Evolutionary conservation across 2,329 filamentous ascomycete genomes (phyloP).

Genomic region (Aspergillaceae sp.): DNA sequence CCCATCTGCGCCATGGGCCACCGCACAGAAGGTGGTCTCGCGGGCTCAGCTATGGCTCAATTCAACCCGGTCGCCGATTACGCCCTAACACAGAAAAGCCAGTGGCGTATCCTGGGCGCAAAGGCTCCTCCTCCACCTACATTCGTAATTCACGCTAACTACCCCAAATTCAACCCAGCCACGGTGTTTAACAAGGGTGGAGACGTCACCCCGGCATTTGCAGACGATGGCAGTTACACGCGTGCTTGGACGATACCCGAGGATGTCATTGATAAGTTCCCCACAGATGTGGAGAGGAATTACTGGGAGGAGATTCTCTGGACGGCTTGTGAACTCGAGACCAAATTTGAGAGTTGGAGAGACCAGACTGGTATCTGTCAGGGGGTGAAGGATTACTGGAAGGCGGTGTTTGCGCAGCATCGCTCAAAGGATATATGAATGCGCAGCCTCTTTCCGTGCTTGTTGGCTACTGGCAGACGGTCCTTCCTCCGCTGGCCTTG

Average conservation of each 20-base stretch:
- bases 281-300: constrained; percentile 27
- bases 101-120: constrained; percentile 19
- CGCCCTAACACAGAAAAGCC: constrained; percentile 15
- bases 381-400: constrained; percentile 26
- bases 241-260: constrained; percentile 25
- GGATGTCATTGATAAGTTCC: constrained; percentile 21
- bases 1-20: constrained; percentile 28
- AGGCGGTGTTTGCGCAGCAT: constrained; percentile 21
- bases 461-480: not conserved
- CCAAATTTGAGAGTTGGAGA: constrained; percentile 24
- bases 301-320: constrained; percentile 34
- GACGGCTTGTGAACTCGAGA: constrained; percentile 31
- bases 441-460: not conserved
- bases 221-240: constrained; percentile 24
- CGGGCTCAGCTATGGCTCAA: constrained; percentile 32
- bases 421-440: not conserved
- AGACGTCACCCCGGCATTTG: constrained; percentile 20
- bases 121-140: constrained; percentile 21
- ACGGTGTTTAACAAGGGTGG: constrained; percentile 24
- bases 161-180: constrained; percentile 33
- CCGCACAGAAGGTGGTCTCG: constrained; percentile 18
- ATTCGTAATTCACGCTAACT: constrained; percentile 35
- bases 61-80: constrained; percentile 29
- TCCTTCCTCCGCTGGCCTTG: too few relatives aligned
- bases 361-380: constrained; percentile 25